Percentiles rank a stretch among this genome's conserved stretches.
These are phyloP conservation scores for Aspergillus viridinutans DNA, from an alignment of 2,329 filamentous ascomycete genomes.

Conservation along the genomic window DNA sequence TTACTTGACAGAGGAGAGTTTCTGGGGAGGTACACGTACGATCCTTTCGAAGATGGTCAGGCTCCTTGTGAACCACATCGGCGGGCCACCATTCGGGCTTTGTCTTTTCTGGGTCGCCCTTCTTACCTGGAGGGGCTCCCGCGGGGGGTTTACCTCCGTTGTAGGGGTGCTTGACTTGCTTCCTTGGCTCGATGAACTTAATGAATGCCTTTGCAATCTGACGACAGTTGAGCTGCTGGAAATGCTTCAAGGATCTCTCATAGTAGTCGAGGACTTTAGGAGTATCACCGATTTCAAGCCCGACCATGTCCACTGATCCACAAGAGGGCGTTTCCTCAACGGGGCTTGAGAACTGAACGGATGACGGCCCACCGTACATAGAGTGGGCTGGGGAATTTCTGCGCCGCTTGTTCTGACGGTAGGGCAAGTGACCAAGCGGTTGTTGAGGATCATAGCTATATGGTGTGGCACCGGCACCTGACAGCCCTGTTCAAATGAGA, in stretches of 20 bases:
- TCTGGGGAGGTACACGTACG: conserved; percentile 29
- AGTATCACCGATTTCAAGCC: conserved; percentile 36
- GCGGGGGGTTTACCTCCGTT: conserved; percentile 40
- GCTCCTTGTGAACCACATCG: conserved; percentile 46
- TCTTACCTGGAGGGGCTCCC: conserved; percentile 34
- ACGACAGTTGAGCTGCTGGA: conserved; percentile 46
- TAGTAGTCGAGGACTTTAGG: conserved; percentile 39
- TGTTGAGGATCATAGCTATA: conserved; percentile 10
- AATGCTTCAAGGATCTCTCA: conserved; percentile 36
- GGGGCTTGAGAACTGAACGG: conserved; percentile 20
- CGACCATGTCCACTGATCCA: conserved; percentile 23
- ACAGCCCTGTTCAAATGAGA: conserved; percentile 1
- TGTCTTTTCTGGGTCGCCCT: conserved; percentile 41
- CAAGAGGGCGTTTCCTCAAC: conserved; percentile 19
- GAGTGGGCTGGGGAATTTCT: conserved; percentile 18
- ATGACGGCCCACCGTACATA: conserved; percentile 13
- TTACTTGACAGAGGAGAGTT: not conserved
- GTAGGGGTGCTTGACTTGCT: conserved; percentile 47
- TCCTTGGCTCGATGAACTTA: conserved; percentile 45
- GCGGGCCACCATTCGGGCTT: conserved; percentile 45
- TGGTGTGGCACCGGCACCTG: conserved; percentile 14
- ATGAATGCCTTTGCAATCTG: conserved; percentile 45
- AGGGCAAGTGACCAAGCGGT: conserved; percentile 7
- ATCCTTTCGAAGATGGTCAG: conserved; percentile 46
- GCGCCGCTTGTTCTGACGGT: conserved; percentile 29